Conservation (phyloP, 164 flowering plant genomes). For the Saururus chinensis region DNA sequence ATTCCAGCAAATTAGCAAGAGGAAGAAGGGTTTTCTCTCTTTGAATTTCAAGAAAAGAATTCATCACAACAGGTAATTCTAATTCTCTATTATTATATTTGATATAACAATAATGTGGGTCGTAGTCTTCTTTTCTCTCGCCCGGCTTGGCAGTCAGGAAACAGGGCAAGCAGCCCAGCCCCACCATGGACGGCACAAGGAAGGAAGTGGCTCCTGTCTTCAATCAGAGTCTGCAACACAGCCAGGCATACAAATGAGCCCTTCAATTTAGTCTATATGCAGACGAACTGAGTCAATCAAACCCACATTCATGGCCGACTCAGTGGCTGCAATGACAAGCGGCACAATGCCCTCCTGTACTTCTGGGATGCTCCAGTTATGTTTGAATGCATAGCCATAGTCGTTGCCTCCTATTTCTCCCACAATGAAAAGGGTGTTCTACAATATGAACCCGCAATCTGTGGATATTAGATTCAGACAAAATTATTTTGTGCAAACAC, state of each 20-base stretch:
- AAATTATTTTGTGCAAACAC: no score
- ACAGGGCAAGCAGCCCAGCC: background rate
- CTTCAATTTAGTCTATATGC: no score
- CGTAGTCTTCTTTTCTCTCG: background rate
- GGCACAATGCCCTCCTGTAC: constrained; percentile 3
- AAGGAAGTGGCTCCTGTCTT: background rate
- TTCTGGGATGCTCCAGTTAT: constrained; percentile 4
- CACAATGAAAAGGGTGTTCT: constrained; percentile 15
- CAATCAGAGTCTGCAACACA: background rate
- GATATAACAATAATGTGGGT: no score
- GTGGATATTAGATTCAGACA: background rate
- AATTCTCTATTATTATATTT: no score
- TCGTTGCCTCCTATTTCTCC: constrained; percentile 38
- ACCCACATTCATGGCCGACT: constrained; percentile 16
- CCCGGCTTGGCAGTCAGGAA: background rate
- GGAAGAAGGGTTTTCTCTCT: no score
- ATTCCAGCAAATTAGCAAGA: no score
- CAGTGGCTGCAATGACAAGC: constrained; percentile 11
- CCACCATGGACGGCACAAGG: background rate
- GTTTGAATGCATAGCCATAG: constrained; percentile 5
- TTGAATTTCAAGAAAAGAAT: no score
- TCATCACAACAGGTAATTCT: no score
- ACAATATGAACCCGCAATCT: constrained; percentile 11
- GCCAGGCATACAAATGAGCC: background rate
- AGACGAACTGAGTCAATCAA: background rate